A percentile compares a stretch with the other conserved stretches of the same genome.
Conservation (phyloP, 805 yeast species). For the Martiniozyma abietophila region DNA sequence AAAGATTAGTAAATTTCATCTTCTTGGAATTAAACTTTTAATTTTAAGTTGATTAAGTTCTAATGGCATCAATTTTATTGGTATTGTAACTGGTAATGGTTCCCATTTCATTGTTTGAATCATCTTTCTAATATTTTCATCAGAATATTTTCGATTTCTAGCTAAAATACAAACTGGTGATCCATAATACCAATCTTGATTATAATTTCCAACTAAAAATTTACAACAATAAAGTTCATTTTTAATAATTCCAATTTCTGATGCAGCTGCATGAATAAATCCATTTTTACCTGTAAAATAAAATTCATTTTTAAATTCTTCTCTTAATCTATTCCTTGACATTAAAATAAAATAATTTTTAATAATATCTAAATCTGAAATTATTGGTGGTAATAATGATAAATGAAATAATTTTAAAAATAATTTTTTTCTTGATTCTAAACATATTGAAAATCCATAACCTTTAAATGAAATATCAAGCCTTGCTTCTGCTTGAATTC, state of each 20-base stretch:
- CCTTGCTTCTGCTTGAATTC: neutral
- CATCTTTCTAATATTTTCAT: neutral
- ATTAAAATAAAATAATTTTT: constrained; percentile 1
- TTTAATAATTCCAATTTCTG: constrained; percentile 4
- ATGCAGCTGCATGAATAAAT: neutral
- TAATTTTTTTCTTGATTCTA: neutral
- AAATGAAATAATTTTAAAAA: too few relatives aligned
- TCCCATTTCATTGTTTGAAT: neutral
- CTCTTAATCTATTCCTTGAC: neutral
- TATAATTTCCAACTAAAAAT: constrained; percentile 2
- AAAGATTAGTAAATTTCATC: too few relatives aligned
- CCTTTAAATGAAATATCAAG: neutral
- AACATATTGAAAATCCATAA: neutral
- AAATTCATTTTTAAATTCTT: neutral
- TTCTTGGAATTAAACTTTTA: too few relatives aligned
- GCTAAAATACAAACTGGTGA: constrained; percentile 7
- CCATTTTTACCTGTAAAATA: neutral
- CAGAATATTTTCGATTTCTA: neutral
- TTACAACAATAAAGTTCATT: constrained; percentile 4
- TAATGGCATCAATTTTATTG: neutral
- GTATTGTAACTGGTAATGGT: too few relatives aligned
- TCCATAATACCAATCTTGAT: constrained; percentile 1
- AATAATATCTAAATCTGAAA: neutral
- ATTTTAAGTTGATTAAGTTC: constrained; percentile 1
- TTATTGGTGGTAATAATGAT: neutral